Conservation (phyloP, 805 yeast species). For the Sugiyamaella marilandica region DNA sequence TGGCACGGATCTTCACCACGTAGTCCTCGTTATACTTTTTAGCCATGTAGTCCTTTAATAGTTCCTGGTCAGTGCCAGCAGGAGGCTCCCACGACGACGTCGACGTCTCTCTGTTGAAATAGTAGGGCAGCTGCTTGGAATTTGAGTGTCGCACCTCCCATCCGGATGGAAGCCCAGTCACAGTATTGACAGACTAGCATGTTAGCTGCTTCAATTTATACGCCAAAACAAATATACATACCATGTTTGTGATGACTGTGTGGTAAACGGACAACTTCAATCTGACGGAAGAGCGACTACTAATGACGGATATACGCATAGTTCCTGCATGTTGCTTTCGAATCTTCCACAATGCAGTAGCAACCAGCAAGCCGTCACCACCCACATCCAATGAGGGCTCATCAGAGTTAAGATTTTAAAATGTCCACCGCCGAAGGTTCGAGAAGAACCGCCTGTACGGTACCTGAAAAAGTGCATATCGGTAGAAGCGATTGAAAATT, state of each 20-base stretch:
- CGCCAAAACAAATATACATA: background rate
- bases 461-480: too few relatives aligned
- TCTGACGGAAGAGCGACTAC: conserved; percentile 1
- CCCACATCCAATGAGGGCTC: too few relatives aligned
- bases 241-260: background rate
- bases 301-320: background rate
- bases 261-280: background rate
- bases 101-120: conserved; percentile 59
- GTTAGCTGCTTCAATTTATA: background rate
- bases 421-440: too few relatives aligned
- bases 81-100: conserved; percentile 93
- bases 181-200: conserved; percentile 14
- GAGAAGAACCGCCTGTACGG: too few relatives aligned
- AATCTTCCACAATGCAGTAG: background rate
- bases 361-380: too few relatives aligned
- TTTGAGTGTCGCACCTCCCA: conserved; percentile 81
- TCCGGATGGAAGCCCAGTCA: conserved; percentile 76
- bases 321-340: background rate
- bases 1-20: conserved; percentile 69
- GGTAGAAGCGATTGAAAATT: too few relatives aligned
- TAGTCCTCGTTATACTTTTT: conserved; percentile 26
- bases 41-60: conserved; percentile 54
- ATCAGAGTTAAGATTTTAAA: too few relatives aligned
- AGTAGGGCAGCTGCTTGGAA: conserved; percentile 82
- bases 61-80: conserved; percentile 62